Conservation (phyloP, 1,284 basidiomycete species). For the Irpex sp. region DNA sequence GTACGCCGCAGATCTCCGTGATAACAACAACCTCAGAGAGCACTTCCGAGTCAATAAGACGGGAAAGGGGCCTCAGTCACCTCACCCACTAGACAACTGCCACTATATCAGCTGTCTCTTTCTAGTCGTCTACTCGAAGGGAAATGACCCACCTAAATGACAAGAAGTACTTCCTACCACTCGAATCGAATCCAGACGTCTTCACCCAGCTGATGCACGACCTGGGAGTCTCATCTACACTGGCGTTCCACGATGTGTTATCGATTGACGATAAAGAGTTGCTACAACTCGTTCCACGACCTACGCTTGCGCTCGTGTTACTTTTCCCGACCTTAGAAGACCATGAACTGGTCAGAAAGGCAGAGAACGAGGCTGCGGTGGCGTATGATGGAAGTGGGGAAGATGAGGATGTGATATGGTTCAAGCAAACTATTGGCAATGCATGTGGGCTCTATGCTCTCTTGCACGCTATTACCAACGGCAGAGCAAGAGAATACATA, state of each 20-base stretch:
- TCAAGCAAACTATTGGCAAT: constrained; percentile 13
- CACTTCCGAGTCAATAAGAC: no score
- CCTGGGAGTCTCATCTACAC: constrained; percentile 6
- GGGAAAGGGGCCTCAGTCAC: no score
- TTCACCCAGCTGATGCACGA: constrained; percentile 10
- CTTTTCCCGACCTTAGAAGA: constrained; percentile 4
- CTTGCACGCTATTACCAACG: constrained; percentile 10
- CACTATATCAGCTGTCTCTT: no score
- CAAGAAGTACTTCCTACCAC: constrained; percentile 9
- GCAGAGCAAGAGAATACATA: constrained; percentile 4
- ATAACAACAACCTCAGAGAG: no score
- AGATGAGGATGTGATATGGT: constrained; percentile 8
- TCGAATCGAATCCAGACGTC: constrained; percentile 10
- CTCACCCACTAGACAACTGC: no score
- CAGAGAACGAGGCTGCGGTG: not conserved
- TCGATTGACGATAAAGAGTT: constrained; percentile 11
- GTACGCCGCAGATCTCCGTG: no score
- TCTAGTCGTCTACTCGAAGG: no score
- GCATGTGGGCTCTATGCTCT: constrained; percentile 12
- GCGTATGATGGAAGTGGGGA: constrained; percentile 5
- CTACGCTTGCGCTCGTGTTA: constrained; percentile 8
- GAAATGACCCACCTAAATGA: not conserved
- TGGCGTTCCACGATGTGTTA: constrained; percentile 7
- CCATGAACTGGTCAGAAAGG: constrained; percentile 3
- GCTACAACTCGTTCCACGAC: constrained; percentile 8